Conservation (phyloP, 139 green algal genomes). For the Ostreobium quekettii region DNA sequence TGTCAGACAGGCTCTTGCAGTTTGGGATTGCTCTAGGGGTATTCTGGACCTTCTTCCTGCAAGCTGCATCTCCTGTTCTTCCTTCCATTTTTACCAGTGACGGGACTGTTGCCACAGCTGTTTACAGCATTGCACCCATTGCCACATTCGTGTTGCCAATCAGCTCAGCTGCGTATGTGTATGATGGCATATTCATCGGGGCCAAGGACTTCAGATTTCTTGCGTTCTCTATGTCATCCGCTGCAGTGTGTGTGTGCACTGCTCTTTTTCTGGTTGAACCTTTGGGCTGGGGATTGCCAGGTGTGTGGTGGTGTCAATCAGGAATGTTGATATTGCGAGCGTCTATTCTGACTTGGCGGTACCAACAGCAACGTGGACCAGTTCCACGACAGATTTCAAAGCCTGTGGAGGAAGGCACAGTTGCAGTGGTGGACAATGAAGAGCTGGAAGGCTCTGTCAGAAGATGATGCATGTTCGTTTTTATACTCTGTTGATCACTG, state of each 20-base stretch:
- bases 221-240: constrained; percentile 18
- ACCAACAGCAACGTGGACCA: no score
- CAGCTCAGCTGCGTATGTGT: constrained; percentile 62
- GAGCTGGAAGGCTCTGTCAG: no score
- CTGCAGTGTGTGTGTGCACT: background rate
- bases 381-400: no score
- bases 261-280: constrained; percentile 12
- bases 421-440: no score
- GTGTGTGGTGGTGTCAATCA: constrained; percentile 9
- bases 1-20: constrained; percentile 52
- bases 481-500: no score
- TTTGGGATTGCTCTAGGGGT: constrained; percentile 37
- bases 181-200: constrained; percentile 69
- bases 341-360: no score
- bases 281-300: background rate
- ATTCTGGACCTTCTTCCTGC: constrained; percentile 18
- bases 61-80: constrained; percentile 16
- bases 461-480: no score
- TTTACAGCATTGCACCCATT: constrained; percentile 47
- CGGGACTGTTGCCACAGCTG: constrained; percentile 24
- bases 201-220: constrained; percentile 57
- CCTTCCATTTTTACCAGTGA: constrained; percentile 38
- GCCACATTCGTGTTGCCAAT: constrained; percentile 54
- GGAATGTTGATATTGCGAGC: background rate
- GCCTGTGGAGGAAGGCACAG: no score